phyloP scores from a whole-genome alignment of 1,284 basidiomycete species.

The Xerocomus tenax region DNA sequence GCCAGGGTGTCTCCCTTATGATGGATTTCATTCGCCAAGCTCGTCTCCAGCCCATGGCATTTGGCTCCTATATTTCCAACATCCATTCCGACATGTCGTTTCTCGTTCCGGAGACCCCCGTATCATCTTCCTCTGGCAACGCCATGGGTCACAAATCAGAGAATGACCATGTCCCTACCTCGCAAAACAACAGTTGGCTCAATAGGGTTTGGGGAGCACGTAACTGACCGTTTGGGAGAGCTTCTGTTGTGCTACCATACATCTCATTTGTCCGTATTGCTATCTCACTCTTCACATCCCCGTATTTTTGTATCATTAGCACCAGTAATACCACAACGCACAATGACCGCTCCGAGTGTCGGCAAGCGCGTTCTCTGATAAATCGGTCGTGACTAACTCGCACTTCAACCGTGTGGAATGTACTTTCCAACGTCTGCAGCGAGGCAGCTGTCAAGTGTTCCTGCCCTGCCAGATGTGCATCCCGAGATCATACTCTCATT shows the following conservation, averaged over 20 bases:
- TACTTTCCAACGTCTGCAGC: conserved; percentile 78
- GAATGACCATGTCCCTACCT: conserved; percentile 5
- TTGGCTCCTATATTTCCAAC: conserved; percentile 37
- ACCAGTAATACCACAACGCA: conserved; percentile 23
- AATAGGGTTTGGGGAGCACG: conserved; percentile 21
- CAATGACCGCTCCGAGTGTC: not conserved
- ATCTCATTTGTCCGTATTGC: conserved; percentile 13
- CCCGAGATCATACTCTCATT: conserved; percentile 54
- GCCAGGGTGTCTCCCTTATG: conserved; percentile 70
- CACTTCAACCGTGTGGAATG: conserved; percentile 37
- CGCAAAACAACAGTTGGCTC: conserved; percentile 23
- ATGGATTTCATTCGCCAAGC: conserved; percentile 68
- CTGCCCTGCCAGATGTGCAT: conserved; percentile 54
- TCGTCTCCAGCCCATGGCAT: conserved; percentile 59
- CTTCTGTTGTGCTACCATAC: conserved; percentile 18
- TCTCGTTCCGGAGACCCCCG: conserved; percentile 19
- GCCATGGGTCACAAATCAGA: conserved; percentile 18
- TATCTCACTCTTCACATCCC: conserved; percentile 10
- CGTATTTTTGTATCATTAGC: conserved; percentile 30
- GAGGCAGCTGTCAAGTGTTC: conserved; percentile 57
- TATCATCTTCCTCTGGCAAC: conserved; percentile 9
- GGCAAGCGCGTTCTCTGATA: too few species aligned
- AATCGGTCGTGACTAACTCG: not conserved
- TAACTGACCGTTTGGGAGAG: conserved; percentile 8
- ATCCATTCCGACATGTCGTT: conserved; percentile 32